These are phyloP conservation scores for Collybia nuda DNA, from an alignment of 768 basidiomycete species.

Conservation along the genomic window DNA sequence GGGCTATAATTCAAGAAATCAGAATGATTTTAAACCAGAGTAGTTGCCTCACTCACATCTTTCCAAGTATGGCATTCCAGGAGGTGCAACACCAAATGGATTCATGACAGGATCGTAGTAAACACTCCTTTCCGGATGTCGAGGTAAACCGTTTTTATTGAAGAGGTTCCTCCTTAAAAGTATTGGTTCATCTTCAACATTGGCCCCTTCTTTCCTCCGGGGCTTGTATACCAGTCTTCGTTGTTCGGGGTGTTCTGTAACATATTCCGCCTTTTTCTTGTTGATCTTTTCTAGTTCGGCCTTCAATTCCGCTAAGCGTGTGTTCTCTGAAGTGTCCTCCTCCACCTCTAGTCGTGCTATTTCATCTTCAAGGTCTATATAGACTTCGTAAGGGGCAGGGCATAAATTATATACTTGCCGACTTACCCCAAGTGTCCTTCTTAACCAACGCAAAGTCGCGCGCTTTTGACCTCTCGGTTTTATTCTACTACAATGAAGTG, in stretches of 20 bases:
- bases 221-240: conserved; percentile 77
- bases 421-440: conserved; percentile 83
- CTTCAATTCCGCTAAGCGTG: conserved; percentile 71
- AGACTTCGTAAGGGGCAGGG: background rate
- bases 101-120: conserved; percentile 96
- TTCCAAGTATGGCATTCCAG: conserved; percentile 95
- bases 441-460: conserved; percentile 92
- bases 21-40: background rate
- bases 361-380: conserved; percentile 77
- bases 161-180: conserved; percentile 64
- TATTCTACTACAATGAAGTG: conserved; percentile 73
- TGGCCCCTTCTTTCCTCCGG: conserved; percentile 46
- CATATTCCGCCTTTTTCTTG: conserved; percentile 88
- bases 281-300: conserved; percentile 77
- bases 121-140: conserved; percentile 88
- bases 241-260: conserved; percentile 92
- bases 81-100: conserved; percentile 90
- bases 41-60: conserved; percentile 57
- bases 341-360: conserved; percentile 63
- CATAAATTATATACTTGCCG: background rate
- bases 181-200: conserved; percentile 35
- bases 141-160: conserved; percentile 80
- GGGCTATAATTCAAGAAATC: conserved; percentile 38
- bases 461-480: conserved; percentile 74
- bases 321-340: conserved; percentile 45